Conservation (phyloP, 176 grass and related monocot species). For the Melocanna baccifera region DNA sequence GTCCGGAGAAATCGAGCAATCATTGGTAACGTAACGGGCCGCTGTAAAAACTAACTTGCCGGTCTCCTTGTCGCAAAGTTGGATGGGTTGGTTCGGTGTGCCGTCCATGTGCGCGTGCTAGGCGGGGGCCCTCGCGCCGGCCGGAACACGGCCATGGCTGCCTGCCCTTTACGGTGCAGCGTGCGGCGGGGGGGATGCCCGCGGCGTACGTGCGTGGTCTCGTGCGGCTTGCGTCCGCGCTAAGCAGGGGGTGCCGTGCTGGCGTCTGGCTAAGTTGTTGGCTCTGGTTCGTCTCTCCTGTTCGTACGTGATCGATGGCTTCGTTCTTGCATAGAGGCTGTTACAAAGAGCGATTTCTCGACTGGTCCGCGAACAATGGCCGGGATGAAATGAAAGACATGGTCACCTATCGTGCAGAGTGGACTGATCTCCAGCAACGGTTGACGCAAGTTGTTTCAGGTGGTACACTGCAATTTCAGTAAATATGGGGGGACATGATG, state of each 20-base stretch:
- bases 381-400: background rate
- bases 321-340: background rate
- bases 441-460: background rate
- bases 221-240: background rate
- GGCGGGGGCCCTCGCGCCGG: background rate
- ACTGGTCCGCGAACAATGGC: background rate
- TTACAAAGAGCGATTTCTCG: background rate
- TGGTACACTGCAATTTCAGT: background rate
- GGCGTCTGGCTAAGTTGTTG: too few species aligned
- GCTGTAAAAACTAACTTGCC: background rate
- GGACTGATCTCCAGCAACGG: background rate
- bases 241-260: background rate
- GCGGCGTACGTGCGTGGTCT: conserved; percentile 27
- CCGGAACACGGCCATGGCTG: conserved; percentile 2
- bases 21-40: background rate
- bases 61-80: background rate
- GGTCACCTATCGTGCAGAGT: background rate
- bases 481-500: conserved; percentile 15
- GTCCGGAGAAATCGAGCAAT: background rate
- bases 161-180: background rate
- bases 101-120: conserved; percentile 32
- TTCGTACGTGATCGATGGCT: background rate
- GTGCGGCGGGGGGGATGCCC: background rate
- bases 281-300: background rate
- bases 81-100: background rate